Evolutionary conservation across 495 filamentous ascomycete species (phyloP), one percentile per base, ranked within the genome.

Genomic region (Aspergillus panamensis): DNA sequence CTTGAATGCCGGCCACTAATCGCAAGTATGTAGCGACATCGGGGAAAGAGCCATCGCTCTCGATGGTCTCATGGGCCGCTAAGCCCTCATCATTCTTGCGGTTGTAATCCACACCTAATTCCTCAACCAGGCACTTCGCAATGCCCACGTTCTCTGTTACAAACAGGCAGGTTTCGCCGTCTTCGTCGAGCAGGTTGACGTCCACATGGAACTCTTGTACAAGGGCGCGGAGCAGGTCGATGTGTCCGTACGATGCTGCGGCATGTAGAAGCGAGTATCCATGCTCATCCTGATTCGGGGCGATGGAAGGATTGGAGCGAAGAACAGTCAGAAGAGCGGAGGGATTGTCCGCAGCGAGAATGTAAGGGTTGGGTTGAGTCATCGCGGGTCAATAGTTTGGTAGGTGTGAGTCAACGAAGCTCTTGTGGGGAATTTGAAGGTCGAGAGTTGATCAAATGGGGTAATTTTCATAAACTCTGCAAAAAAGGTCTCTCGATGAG

Each of bases 221-320:
- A 2, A 98, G 83, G 1, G 84, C 73, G 43, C 87, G 87, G 8
- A 97, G 83, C 25, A 97, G 86, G 51, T 87, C 82, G 32, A 87
- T 72, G 61, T 96, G 91, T 66, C 85, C 87, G 79, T 98, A 98
- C 59, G 92, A 97, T 31, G 87, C 83, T 7, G 93, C 89, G 20
- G 94, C 95, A 70, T 98, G 94, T 19, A 97, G 75, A 19, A 97
- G 82, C 14, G 92, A 95, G 76, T 98, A 96, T 58, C 91, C 91
- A 60, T 91, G 84, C 57, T 87, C 82, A 69, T 96, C 91, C 65
- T 91, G 89, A 29, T 73, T 66, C 8, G 84, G 79, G 14, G 90
- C 90, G 53, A 89, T 74, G 9, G 80, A 69, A 40, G 87, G 84
- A 64, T 91, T 80, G 39, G 82, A 74, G 47, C 78, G 81, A 48